Conservation (phyloP, 148 eudicot species). For the Nepenthes gracilis region DNA sequence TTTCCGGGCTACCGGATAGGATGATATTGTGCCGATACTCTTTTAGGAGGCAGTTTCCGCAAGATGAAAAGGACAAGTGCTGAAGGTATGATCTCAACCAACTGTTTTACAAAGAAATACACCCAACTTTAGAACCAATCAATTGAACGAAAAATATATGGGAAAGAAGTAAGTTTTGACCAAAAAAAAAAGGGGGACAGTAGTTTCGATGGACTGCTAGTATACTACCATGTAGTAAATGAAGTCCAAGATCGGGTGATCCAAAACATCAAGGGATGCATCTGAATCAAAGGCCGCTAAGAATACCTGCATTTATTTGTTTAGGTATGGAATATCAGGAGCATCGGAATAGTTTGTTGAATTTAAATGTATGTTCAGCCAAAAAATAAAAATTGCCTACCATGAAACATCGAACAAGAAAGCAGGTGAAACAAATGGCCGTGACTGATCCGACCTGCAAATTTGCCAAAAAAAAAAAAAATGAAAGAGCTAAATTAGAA, state of each 20-base stretch:
- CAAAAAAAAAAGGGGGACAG: neutral
- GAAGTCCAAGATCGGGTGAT: constrained; percentile 78
- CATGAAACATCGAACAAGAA: constrained; percentile 70
- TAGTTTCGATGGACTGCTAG: too few relatives aligned
- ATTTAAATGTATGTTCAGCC: neutral
- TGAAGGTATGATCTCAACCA: constrained; percentile 90
- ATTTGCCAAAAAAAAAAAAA: too few relatives aligned
- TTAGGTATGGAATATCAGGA: too few relatives aligned
- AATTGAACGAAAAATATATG: neutral
- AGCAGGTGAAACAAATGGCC: constrained; percentile 67
- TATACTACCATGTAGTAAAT: constrained; percentile 63
- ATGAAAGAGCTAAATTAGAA: too few relatives aligned
- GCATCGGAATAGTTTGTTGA: neutral
- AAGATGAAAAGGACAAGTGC: constrained; percentile 78
- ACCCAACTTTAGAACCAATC: neutral
- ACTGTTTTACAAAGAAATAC: constrained; percentile 25
- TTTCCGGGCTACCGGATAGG: constrained; percentile 39
- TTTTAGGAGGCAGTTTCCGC: constrained; percentile 79
- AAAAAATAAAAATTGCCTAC: constrained; percentile 26
- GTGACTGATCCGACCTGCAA: constrained; percentile 93
- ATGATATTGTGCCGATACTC: constrained; percentile 64
- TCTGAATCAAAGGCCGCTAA: constrained; percentile 67
- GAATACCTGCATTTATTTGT: constrained; percentile 38
- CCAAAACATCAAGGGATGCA: constrained; percentile 71
- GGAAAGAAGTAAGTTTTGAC: neutral